Evolutionary conservation across 441 rosid species (phyloP).

Genomic region (Aleurites moluccanus): DNA sequence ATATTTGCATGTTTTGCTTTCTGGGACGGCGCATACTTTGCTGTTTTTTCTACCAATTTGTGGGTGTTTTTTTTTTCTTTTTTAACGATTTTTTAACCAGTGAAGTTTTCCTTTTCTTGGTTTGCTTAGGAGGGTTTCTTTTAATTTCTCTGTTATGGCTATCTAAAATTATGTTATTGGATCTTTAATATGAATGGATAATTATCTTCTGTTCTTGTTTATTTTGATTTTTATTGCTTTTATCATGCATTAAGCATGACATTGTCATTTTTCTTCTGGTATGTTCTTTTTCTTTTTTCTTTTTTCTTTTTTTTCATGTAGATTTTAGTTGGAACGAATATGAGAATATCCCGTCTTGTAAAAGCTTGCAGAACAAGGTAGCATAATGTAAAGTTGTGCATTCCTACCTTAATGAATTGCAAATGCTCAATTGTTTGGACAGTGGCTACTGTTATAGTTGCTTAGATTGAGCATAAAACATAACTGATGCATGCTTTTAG

Average conservation of each 20-base stretch:
- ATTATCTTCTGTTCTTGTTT: not conserved
- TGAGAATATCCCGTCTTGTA: not conserved
- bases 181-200: not conserved
- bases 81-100: not conserved
- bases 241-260: slow-evolving; percentile 3
- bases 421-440: not conserved
- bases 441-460: not conserved
- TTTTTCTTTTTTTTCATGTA: too few species aligned
- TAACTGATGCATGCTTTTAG: not conserved
- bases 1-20: slow-evolving; percentile 2
- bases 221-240: not conserved
- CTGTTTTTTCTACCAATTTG: not conserved
- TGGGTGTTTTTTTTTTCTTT: not conserved
- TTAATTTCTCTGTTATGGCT: not conserved
- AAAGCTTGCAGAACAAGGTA: slow-evolving; percentile 30
- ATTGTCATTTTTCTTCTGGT: not conserved
- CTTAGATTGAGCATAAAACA: not conserved
- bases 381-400: not conserved
- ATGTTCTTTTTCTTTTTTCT: not conserved
- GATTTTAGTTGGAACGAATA: not conserved
- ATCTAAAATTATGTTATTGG: not conserved
- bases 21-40: not conserved
- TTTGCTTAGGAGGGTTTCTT: not conserved
- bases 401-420: too few species aligned
- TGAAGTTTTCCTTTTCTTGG: not conserved